Base-by-base conservation (phyloP, 1,284 basidiomycete genomes). In the Sporisorium graminicola region DNA sequence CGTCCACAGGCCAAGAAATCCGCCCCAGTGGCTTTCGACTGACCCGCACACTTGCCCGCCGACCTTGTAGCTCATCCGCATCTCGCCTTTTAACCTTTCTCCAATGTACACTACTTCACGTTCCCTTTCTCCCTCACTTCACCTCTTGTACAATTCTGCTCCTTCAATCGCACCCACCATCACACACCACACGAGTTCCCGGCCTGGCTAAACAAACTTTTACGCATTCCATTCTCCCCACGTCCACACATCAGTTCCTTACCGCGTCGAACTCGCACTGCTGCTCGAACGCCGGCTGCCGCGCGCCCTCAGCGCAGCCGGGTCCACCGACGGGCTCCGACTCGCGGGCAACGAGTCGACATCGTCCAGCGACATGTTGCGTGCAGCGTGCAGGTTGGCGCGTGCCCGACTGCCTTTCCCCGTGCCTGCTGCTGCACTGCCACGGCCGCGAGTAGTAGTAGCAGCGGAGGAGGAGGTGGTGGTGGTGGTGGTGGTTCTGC, bases 321-420 rank as follows among this genome's bases (percentile, higher is more conserved):
- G 51, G 13, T 74, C 72, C 1, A 76, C 61, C 29, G 69, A 72
- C 6, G 74, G 61, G 49, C 74, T 76, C 4, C 74, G 31, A 44
- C 64, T 67, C 20, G 55, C 46, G 0, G 74, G 69, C 4, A 76
- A 9, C 12, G 54, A 37, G 13, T 65, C 35, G 13, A 75, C 33
- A 31, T 75, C 72, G 55, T 78, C 76, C 8, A 78, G 53, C 37
- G 63, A 75, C 72, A 74, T 74, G 60, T 71, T 78, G 5, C 76
- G 31, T 3, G 76, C 76, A 3, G 66, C 76, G 33, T 64, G 51
- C 9, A 78, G 61, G 14, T 52, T 68, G 5, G 64, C 65, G n/a
- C 63, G 44, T 13, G 56, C 65, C 14, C 44, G 27, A 13, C 46
- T 27, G 5, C 46, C 61, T 14, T 47, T 24, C 5, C 61, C 58